phyloP scores from a whole-genome alignment of 1,139 yeast genomes.

The Sugiyamaella castrensis region DNA sequence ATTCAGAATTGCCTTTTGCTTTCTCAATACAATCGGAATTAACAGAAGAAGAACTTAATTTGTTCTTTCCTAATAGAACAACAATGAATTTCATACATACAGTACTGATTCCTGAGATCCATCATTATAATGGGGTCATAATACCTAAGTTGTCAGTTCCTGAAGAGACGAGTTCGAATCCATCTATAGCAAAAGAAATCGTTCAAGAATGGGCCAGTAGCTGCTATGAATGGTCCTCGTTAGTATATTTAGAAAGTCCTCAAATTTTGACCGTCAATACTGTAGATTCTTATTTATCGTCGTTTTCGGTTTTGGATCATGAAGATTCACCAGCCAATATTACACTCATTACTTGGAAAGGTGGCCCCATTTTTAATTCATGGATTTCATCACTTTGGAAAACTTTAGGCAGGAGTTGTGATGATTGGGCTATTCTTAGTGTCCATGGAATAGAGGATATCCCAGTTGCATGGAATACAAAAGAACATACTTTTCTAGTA shows the following conservation, averaged over 20 bases:
- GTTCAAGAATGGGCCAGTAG: slow-evolving; percentile 33
- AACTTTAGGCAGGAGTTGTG: neutral
- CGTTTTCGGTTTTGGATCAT: slow-evolving; percentile 25
- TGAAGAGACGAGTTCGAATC: neutral
- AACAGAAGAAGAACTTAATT: neutral
- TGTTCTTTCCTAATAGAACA: neutral
- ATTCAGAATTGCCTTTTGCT: slow-evolving; percentile 13
- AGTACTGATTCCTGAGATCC: neutral
- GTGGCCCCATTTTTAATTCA: slow-evolving; percentile 23
- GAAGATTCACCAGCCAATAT: slow-evolving; percentile 15
- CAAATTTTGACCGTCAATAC: slow-evolving; percentile 17
- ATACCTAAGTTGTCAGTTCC: slow-evolving; percentile 21
- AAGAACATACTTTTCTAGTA: slow-evolving; percentile 25
- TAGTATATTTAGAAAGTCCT: slow-evolving; percentile 28
- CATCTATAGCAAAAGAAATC: slow-evolving; percentile 19
- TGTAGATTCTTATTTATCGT: slow-evolving; percentile 29
- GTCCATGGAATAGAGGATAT: slow-evolving; percentile 32
- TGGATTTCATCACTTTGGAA: slow-evolving; percentile 19
- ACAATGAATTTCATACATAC: neutral
- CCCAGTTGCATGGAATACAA: slow-evolving; percentile 34
- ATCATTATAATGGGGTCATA: slow-evolving; percentile 6
- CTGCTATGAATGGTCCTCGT: slow-evolving; percentile 35
- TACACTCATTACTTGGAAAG: slow-evolving; percentile 18
- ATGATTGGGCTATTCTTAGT: slow-evolving; percentile 26
- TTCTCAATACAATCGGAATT: neutral